These are phyloP conservation scores for Polyporus arcularius DNA, from an alignment of 768 basidiomycete genomes.

Conservation along the genomic window DNA sequence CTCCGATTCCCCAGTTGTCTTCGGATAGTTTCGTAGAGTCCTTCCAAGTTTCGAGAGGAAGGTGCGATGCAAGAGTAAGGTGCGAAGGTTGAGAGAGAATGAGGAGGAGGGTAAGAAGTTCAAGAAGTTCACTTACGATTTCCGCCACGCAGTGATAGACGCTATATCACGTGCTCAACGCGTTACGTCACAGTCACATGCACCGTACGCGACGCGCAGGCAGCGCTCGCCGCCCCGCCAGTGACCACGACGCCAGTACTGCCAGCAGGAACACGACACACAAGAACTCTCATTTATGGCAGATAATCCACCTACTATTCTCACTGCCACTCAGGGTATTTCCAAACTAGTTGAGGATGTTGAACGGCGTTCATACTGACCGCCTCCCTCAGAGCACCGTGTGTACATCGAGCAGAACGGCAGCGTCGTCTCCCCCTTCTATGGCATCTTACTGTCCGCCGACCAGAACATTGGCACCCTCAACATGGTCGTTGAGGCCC, in stretches of 20 bases:
- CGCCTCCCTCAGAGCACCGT: too few relatives aligned
- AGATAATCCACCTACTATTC: constrained; percentile 6
- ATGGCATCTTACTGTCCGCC: constrained; percentile 97
- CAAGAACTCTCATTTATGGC: background rate
- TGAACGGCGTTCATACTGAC: too few relatives aligned
- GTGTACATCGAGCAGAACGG: constrained; percentile 92
- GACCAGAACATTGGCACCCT: constrained; percentile 93
- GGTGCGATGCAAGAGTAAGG: too few relatives aligned
- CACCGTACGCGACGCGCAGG: background rate
- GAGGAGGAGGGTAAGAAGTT: too few relatives aligned
- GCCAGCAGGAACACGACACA: background rate
- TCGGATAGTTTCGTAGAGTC: too few relatives aligned
- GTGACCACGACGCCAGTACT: background rate
- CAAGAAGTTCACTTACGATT: too few relatives aligned
- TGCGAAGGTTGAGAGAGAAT: too few relatives aligned
- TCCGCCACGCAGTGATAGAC: background rate
- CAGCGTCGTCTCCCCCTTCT: constrained; percentile 82
- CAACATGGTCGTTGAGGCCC: constrained; percentile 99
- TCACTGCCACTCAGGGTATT: too few relatives aligned
- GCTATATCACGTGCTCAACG: background rate
- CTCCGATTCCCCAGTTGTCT: too few relatives aligned
- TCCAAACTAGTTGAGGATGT: too few relatives aligned
- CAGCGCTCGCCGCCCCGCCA: too few relatives aligned
- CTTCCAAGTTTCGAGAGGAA: too few relatives aligned
- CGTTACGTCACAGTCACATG: background rate